Base-by-base conservation (phyloP, 352 stramenopile genomes). In the Phytopythium litorale region DNA sequence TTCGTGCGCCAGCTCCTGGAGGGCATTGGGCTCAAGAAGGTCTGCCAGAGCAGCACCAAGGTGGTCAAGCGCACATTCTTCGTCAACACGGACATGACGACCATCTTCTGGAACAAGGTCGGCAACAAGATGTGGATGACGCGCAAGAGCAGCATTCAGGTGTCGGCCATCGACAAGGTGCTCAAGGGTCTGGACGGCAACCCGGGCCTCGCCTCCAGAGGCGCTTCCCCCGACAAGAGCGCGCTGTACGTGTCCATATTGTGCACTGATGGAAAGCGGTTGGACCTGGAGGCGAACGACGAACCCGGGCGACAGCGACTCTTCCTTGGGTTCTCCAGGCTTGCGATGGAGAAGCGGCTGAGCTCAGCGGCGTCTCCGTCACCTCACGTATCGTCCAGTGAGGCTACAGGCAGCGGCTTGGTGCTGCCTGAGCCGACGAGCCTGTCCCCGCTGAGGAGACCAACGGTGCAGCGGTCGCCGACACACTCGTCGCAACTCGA, bases 1-100 rank as follows among this genome's bases (percentile, higher is more conserved):
- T 91, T 91, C 56, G 68, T 91, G 2, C 78, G 77, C 28, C 73
- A 81, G 45, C 50, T 91, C 15, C 65, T 88, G 6, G 78, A 89
- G 30, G 82, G 80, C 15, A 70, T 85, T n/a, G 33, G 60, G 13
- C 37, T 91, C 42, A 88, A 84, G 58, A 89, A 89, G 50, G 60
- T 91, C 6, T 89, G 78, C 37, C 80, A 89, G 53, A 77, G 76
- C 51, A 89, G 78, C 59, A 66, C 65, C 9, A 79, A 77, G n/a
- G 66, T 88, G 3, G 76, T 87, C 23, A 85, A 79, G 49, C 79
- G 82, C 23, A 81, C 66, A 23, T 76, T 91, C 56, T 84, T 73
- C 58, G 72, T 89, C 53, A 84, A 71, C 8, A 61, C 67, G 6
- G 74, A 88, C 35, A 66, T 89, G 63, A 60, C 62, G 30, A 63